These are phyloP conservation scores for Letharia lupina DNA, from an alignment of 495 filamentous ascomycete genomes.

Conservation along the genomic window DNA sequence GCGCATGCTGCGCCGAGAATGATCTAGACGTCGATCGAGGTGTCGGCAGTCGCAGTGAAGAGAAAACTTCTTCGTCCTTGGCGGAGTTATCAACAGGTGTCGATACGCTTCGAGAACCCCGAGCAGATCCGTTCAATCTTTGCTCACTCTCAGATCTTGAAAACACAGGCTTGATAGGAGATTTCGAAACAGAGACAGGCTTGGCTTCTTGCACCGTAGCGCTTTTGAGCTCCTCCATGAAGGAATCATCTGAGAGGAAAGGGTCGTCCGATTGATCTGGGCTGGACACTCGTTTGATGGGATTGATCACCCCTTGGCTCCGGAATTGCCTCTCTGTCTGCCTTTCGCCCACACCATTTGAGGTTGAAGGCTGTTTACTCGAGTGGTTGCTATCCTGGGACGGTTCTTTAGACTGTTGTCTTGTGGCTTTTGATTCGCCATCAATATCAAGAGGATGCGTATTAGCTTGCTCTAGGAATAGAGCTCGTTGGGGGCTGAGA, in stretches of 20 bases:
- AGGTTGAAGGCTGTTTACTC: neutral
- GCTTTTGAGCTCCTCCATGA: slow-evolving; percentile 81
- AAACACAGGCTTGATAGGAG: slow-evolving; percentile 64
- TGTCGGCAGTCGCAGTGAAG: slow-evolving; percentile 28
- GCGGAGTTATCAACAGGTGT: slow-evolving; percentile 21
- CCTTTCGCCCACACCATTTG: slow-evolving; percentile 1
- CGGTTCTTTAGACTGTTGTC: neutral
- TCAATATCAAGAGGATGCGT: neutral
- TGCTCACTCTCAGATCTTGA: slow-evolving; percentile 35
- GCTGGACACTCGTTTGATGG: slow-evolving; percentile 37
- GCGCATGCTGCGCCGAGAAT: slow-evolving; percentile 20
- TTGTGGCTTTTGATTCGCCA: neutral
- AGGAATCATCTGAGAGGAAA: slow-evolving; percentile 71
- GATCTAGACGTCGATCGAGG: slow-evolving; percentile 22
- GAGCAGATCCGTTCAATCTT: slow-evolving; percentile 31
- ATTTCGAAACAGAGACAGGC: slow-evolving; percentile 72
- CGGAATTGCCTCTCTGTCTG: neutral
- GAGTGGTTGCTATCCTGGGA: slow-evolving; percentile 1
- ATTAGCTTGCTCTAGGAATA: neutral
- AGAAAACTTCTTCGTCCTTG: slow-evolving; percentile 29
- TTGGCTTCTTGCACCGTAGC: slow-evolving; percentile 78
- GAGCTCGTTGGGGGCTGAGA: slow-evolving; percentile 9
- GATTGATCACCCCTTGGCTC: slow-evolving; percentile 24
- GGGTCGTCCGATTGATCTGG: slow-evolving; percentile 53
- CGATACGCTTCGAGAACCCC: slow-evolving; percentile 45